Base-by-base conservation (phyloP, 1,139 yeast genomes). In the Kodamaea sp. region DNA sequence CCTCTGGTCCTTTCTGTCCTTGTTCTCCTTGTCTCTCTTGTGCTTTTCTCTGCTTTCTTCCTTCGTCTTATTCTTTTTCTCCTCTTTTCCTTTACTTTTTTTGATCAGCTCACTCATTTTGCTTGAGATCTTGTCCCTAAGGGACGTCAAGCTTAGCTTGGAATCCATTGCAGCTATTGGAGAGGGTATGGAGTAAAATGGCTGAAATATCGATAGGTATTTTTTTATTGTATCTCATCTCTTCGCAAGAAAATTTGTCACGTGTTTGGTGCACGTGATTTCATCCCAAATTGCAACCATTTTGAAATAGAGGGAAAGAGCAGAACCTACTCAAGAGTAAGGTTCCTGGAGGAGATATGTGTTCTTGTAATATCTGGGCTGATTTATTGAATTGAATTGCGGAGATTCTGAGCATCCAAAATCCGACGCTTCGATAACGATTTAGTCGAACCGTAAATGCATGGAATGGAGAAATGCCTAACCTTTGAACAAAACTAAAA, bases 41-140 rank as follows among this genome's bases (percentile, higher is more conserved):
- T 33, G 24, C 11, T 29, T 22, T 13, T 22, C 16, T 18, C n/a
- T 13, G 5, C 24, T 42, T 22, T 29, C 34, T 29, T 44, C 34
- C 35, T 46, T 48, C 36, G 47, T 44, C 38, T 51, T 41, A 30
- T 43, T 43, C 29, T 54, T 57, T 40, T 50, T 53, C 28, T 38
- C 51, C 30, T 48, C 46, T 35, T 51, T 51, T 22, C 45, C 50
- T 39, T 55, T 51, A 24, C 51, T 55, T 35, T 57, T 56, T 38
- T 48, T 46, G 37, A 42, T 41, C 43, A 34, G 44, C 28, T 35
- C 44, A n/a, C 33, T 38, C 46, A 75, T 56, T 50, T 75, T 73
- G 41, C 56, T 63, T 27, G 80, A 61, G 34, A 80, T 76, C 59
- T 74, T 79, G 47, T 76, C 83, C 58, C 72, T 78, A 56, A 80